These are phyloP conservation scores for Hsuehochloa calcarea DNA, from an alignment of 176 grass and related monocot species.

Conservation along the genomic window DNA sequence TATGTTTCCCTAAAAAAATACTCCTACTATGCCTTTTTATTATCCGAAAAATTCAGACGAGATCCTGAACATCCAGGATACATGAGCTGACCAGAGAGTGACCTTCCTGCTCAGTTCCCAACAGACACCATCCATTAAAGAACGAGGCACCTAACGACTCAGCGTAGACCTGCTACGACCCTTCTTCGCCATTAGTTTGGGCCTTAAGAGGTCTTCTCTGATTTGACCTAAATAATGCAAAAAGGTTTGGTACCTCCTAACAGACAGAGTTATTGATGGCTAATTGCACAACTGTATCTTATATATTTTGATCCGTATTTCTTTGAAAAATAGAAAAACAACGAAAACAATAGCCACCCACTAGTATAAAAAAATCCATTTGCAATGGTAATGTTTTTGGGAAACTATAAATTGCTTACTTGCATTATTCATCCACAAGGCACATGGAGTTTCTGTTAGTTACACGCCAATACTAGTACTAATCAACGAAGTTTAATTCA, in stretches of 20 bases:
- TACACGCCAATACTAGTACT: neutral
- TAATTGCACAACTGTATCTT: neutral
- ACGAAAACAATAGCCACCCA: neutral
- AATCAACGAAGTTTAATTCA: neutral
- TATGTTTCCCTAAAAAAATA: too few relatives aligned
- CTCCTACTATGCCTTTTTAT: neutral
- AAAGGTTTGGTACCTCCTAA: neutral
- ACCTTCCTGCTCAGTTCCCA: conserved; percentile 7
- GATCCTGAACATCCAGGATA: neutral
- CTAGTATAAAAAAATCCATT: neutral
- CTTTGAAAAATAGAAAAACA: neutral
- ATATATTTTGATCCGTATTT: neutral
- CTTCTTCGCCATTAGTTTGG: neutral
- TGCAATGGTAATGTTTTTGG: neutral
- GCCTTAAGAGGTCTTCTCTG: neutral
- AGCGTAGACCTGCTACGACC: conserved; percentile 2
- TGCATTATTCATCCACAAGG: neutral
- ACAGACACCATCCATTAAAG: neutral
- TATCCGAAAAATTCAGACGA: neutral
- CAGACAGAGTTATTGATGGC: neutral
- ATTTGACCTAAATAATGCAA: neutral
- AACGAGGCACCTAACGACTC: neutral
- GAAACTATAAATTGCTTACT: too few relatives aligned
- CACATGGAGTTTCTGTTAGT: neutral
- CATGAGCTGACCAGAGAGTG: neutral